phyloP scores from a whole-genome alignment of 148 eudicot genomes.

The Silene latifolia region DNA sequence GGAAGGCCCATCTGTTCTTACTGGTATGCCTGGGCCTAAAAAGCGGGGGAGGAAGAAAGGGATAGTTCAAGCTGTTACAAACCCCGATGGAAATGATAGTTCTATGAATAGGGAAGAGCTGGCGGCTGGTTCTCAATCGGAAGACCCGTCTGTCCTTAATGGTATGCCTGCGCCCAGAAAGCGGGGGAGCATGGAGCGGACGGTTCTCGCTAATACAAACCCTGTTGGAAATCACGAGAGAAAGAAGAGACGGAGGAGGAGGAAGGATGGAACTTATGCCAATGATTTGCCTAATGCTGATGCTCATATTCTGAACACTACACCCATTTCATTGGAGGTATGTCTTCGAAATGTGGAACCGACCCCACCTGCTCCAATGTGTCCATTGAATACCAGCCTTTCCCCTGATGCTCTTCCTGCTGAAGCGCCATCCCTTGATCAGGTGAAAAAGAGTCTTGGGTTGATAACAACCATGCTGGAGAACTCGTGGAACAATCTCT shows the following conservation, averaged over 20 bases:
- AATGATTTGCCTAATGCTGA: constrained; percentile 16
- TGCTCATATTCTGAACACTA: constrained; percentile 8
- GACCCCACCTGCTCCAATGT: constrained; percentile 3
- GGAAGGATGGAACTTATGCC: constrained; percentile 23
- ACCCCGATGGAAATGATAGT: constrained; percentile 42
- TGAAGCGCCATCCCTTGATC: constrained; percentile 33
- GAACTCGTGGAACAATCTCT: constrained; percentile 58
- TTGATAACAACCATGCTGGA: constrained; percentile 70
- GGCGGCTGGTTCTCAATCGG: constrained; percentile 15
- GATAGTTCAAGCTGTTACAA: constrained; percentile 1
- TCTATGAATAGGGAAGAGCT: constrained; percentile 22
- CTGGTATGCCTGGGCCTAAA: constrained; percentile 28
- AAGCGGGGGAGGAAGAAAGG: constrained; percentile 34
- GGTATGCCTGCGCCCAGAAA: constrained; percentile 15
- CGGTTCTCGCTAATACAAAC: background rate
- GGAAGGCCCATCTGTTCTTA: constrained; percentile 6
- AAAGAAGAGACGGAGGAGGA: constrained; percentile 26
- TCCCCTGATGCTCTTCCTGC: constrained; percentile 6
- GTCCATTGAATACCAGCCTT: background rate
- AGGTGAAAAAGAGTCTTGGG: constrained; percentile 60
- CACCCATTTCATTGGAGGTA: constrained; percentile 36
- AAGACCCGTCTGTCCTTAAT: constrained; percentile 4
- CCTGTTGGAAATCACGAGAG: constrained; percentile 21
- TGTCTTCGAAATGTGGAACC: constrained; percentile 31
- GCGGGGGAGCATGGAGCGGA: too few species aligned